Evolutionary conservation across 2,329 filamentous ascomycete species (phyloP).

Genomic region (Fusarium mundagurra): DNA sequence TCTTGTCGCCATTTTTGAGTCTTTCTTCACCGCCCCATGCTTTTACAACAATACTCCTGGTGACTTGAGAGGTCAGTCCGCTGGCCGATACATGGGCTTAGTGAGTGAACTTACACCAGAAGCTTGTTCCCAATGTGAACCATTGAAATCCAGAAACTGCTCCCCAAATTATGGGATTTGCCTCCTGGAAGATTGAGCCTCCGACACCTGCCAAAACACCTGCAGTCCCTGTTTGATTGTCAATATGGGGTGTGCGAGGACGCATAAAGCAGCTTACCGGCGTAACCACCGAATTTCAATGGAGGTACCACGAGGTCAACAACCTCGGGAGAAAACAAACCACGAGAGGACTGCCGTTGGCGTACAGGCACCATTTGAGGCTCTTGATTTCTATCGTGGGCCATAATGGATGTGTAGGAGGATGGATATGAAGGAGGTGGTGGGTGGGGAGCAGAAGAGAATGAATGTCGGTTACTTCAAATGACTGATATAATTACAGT

Average conservation of each 20-base stretch:
- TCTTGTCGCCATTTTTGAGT: conserved; percentile 66
- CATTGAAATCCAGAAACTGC: conserved; percentile 80
- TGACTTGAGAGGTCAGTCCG: conserved; percentile 51
- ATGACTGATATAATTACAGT: conserved; percentile 15
- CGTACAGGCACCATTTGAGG: conserved; percentile 33
- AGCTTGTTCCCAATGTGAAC: conserved; percentile 80
- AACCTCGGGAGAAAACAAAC: conserved; percentile 55
- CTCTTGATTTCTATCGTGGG: conserved; percentile 24
- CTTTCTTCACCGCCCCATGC: conserved; percentile 61
- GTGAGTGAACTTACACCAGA: conserved; percentile 69
- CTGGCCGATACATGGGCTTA: not conserved
- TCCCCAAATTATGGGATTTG: conserved; percentile 75
- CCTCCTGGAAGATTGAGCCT: conserved; percentile 75
- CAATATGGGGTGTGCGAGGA: conserved; percentile 17
- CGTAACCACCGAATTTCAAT: conserved; percentile 67
- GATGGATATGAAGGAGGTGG: not conserved
- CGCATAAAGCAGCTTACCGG: conserved; percentile 55
- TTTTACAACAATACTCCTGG: conserved; percentile 58
- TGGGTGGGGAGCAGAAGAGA: not conserved
- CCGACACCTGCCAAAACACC: conserved; percentile 74
- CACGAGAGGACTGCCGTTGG: conserved; percentile 44
- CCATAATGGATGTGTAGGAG: conserved; percentile 25
- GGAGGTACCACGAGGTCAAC: conserved; percentile 60
- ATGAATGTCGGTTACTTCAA: not conserved
- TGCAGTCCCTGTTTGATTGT: conserved; percentile 59